A percentile compares a stretch with the other conserved stretches of the same genome.
phyloP scores from a whole-genome alignment of 805 yeast genomes.

The Monosporozyma aquatica region DNA sequence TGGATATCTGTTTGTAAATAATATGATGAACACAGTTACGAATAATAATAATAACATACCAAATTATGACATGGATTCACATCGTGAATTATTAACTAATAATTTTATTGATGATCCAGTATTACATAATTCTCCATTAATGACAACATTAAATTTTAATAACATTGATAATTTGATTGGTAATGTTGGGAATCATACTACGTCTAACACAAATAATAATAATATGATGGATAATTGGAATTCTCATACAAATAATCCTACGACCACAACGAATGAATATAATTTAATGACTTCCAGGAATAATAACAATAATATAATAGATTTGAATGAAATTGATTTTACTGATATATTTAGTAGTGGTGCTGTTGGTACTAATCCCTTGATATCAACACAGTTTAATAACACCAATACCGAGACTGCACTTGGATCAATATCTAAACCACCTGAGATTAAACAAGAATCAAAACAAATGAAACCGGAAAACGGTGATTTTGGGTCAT shows the following conservation, averaged over 20 bases:
- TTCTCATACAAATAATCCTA: not conserved
- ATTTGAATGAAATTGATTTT: constrained; percentile 30
- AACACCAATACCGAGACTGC: no score
- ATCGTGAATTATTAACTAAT: not conserved
- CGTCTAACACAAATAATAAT: not conserved
- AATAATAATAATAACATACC: no score
- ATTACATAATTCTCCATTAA: not conserved
- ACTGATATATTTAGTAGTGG: constrained; percentile 27
- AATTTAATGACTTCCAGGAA: not conserved
- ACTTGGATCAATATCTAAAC: not conserved
- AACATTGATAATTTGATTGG: not conserved
- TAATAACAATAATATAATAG: constrained; percentile 6
- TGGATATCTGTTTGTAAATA: no score
- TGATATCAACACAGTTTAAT: no score
- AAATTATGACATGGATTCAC: no score
- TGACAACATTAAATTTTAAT: not conserved
- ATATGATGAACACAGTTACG: no score
- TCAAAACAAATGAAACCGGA: not conserved
- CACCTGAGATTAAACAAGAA: not conserved
- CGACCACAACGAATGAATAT: not conserved
- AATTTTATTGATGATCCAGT: constrained; percentile 3
- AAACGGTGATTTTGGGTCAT: no score
- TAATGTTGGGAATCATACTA: not conserved
- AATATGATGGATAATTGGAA: not conserved
- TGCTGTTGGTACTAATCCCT: no score